Conservation (phyloP, 495 filamentous ascomycete species). For the Bryoglossum gracile region DNA sequence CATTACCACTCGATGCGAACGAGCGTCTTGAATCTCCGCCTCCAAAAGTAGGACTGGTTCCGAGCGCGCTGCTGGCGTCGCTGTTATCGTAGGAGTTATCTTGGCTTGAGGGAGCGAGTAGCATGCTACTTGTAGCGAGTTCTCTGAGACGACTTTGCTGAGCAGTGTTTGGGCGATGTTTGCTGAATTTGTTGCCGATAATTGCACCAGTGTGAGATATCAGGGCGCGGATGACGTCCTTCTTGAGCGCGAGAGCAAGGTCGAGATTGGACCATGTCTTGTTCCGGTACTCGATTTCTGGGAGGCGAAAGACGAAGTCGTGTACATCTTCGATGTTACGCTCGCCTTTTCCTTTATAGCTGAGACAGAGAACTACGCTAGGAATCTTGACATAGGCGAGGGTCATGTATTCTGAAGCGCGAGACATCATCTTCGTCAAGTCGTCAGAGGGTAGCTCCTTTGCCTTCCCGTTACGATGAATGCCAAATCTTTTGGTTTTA, state of each 20-base stretch:
- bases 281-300: slow-evolving; percentile 90
- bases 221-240: slow-evolving; percentile 85
- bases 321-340: slow-evolving; percentile 95
- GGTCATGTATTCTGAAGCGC: slow-evolving; percentile 95
- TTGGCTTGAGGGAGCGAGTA: slow-evolving; percentile 31
- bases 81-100: slow-evolving; percentile 24
- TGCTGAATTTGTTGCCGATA: slow-evolving; percentile 86
- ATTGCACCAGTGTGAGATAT: slow-evolving; percentile 95
- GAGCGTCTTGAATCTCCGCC: slow-evolving; percentile 14
- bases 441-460: slow-evolving; percentile 66
- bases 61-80: slow-evolving; percentile 20
- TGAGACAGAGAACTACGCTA: slow-evolving; percentile 88
- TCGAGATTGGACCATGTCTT: slow-evolving; percentile 99
- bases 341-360: slow-evolving; percentile 92
- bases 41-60: slow-evolving; percentile 16
- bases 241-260: slow-evolving; percentile 83
- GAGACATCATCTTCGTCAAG: slow-evolving; percentile 94
- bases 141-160: slow-evolving; percentile 76
- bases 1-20: slow-evolving; percentile 20
- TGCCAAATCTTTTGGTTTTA: slow-evolving; percentile 43
- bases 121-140: slow-evolving; percentile 56
- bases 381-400: slow-evolving; percentile 92
- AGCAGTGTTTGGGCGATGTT: slow-evolving; percentile 70
- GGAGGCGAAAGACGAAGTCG: slow-evolving; percentile 93
- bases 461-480: slow-evolving; percentile 44